Percentiles rank a stretch among this genome's conserved stretches.
Conservation (phyloP, 2,329 filamentous ascomycete species). For the Fusarium sp. region DNA sequence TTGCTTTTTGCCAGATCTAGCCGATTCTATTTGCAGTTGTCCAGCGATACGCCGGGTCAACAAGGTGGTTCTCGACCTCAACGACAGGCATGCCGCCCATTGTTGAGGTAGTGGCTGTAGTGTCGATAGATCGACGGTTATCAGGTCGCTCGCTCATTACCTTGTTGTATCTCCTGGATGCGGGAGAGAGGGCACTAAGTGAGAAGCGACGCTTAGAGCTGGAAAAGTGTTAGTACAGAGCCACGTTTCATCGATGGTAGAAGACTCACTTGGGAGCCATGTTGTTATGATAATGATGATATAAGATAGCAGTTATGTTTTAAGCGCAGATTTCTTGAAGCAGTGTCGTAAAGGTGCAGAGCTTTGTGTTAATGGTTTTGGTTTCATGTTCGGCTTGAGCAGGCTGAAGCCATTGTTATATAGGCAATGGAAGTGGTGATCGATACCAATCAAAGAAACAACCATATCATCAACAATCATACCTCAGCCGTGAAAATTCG, state of each 20-base stretch:
- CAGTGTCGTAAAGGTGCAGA: no score
- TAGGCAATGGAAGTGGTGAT: not conserved
- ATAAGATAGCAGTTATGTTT: no score
- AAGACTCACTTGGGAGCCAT: conserved; percentile 15
- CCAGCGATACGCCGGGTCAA: conserved; percentile 24
- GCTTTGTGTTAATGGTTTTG: fast-evolving
- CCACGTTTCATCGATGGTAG: fast-evolving
- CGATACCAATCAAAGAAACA: not conserved
- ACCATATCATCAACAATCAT: not conserved
- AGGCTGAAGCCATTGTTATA: no score
- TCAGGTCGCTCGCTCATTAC: conserved; percentile 6
- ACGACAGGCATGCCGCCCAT: conserved; percentile 10
- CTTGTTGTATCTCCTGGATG: conserved; percentile 10
- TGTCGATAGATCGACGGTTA: conserved; percentile 11
- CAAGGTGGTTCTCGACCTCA: conserved; percentile 2
- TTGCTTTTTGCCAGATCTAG: fast-evolving
- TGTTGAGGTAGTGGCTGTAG: not conserved
- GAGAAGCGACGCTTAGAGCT: conserved; percentile 21
- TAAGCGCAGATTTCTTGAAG: no score
- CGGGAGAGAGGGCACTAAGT: conserved; percentile 8
- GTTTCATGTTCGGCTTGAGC: no score
- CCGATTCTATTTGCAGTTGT: conserved; percentile 21
- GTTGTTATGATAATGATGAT: not conserved
- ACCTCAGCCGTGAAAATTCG: not conserved
- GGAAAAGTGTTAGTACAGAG: not conserved